A percentile compares a stretch with the other conserved stretches of the same genome.
These are phyloP conservation scores for Phytopythium ostracodes DNA, from an alignment of 352 stramenopile genomes.

Conservation along the genomic window DNA sequence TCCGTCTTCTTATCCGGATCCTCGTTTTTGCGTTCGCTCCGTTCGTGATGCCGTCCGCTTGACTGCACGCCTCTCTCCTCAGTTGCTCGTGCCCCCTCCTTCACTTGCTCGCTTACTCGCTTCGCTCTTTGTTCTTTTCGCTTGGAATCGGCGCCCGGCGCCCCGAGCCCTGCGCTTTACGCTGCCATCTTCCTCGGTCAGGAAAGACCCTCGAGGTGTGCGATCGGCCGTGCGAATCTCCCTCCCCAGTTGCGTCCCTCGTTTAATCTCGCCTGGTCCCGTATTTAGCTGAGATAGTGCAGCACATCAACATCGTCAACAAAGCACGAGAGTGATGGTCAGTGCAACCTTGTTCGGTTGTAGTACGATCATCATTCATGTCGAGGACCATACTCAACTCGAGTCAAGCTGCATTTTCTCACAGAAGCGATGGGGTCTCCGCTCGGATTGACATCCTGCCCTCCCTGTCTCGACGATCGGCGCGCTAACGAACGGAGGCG, in stretches of 20 bases:
- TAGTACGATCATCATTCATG: neutral
- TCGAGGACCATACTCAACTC: neutral
- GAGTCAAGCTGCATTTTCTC: neutral
- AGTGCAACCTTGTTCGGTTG: neutral
- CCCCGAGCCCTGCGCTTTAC: neutral
- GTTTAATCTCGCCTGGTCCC: neutral
- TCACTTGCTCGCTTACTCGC: neutral
- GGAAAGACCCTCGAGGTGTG: constrained; percentile 3
- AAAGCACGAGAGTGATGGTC: neutral
- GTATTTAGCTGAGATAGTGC: neutral
- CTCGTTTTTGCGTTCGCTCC: neutral
- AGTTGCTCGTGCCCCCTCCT: neutral
- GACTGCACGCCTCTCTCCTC: neutral
- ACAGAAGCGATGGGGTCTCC: neutral
- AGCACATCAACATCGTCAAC: neutral
- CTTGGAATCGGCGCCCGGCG: neutral
- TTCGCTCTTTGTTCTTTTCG: neutral
- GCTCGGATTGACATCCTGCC: too few species aligned
- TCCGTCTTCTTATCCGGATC: neutral
- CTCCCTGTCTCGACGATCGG: neutral
- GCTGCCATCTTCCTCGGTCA: constrained; percentile 7
- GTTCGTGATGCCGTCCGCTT: neutral
- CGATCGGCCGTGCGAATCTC: neutral
- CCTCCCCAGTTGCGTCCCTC: neutral
- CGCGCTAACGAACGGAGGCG: too few species aligned